Evolutionary conservation across 352 stramenopile genomes (phyloP), one percentile per base, ranked within the genome.

Genomic region (Phytophthora cactorum): DNA sequence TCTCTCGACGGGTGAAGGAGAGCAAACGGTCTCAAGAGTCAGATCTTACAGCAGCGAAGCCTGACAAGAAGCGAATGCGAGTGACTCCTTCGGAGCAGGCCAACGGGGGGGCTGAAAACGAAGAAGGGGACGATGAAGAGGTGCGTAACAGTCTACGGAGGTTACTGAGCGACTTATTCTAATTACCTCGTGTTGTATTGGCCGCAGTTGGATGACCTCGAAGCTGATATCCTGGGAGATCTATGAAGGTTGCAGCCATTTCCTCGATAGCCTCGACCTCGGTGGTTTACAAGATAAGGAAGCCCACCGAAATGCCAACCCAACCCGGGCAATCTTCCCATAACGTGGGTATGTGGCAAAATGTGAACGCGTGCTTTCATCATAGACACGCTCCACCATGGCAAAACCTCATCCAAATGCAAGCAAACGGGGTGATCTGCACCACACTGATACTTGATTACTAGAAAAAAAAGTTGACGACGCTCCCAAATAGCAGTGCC

Each of bases 221-320:
- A 93, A 79, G 85, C 81, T 29, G 85, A 93, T 44, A 89, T 93
- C 52, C 66, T 93, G 15, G 82, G 76, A 25, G 79, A 81, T 34
- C 59, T 92, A n/a, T 92, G 57, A 78, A 46, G 27, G 1, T 7
- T 54, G 22, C 25, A 56, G 27, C 53, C 29, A 38, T 10, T 41
- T 6, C 47, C 47, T 58, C 39, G 34, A 12, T 44, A 52, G 34
- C 29, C 62, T 39, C 12, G 10, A 43, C 2, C 32, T 55, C 25
- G 41, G 44, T 25, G 4, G 9, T 36, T 54, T 27, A 71, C 12
- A n/a, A 59, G 59, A 11, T 55, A 63, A 57, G 22, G 22, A 22
- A 59, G 29, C 25, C 39, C 28, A 27, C 32, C 9, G 22, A 31
- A 14, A 63, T 56, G 36, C 15, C 59, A 27, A 54, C n/a, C 38